phyloP scores from a whole-genome alignment of 2,329 filamentous ascomycete genomes.

The Talaromyces sp. region DNA sequence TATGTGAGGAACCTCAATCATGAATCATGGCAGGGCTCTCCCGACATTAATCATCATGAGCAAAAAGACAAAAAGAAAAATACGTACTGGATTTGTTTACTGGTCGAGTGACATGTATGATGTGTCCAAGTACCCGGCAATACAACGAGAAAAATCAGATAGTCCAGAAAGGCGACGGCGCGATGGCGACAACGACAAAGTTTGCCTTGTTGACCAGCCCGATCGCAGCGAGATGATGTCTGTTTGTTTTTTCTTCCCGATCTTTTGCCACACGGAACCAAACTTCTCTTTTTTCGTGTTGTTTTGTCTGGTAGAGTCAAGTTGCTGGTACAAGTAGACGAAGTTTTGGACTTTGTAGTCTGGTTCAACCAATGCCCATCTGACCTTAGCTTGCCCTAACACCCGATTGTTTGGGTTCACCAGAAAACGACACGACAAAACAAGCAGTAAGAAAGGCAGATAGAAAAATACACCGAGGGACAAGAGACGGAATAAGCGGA shows the following conservation, averaged over 20 bases:
- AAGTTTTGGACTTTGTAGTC: background rate
- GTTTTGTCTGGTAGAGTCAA: background rate
- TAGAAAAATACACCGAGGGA: background rate
- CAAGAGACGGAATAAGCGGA: background rate
- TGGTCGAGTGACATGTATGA: background rate
- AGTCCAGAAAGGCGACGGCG: background rate
- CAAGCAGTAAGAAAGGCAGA: background rate
- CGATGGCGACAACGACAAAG: background rate
- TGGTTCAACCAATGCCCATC: slow-evolving; percentile 14
- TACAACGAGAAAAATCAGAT: background rate
- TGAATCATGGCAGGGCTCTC: background rate
- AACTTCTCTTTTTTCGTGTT: background rate
- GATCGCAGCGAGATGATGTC: background rate
- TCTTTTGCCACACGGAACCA: slow-evolving; percentile 8
- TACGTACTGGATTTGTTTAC: slow-evolving; percentile 1
- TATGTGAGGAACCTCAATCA: background rate
- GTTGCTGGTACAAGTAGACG: background rate
- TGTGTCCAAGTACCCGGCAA: background rate
- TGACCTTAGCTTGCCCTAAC: slow-evolving; percentile 16
- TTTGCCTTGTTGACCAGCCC: background rate
- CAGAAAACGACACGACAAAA: background rate
- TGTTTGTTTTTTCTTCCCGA: background rate
- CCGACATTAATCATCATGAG: background rate
- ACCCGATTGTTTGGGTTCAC: background rate
- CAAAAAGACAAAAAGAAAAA: background rate